Base-by-base conservation (phyloP, 441 rosid genomes). In the Viola pubescens region DNA sequence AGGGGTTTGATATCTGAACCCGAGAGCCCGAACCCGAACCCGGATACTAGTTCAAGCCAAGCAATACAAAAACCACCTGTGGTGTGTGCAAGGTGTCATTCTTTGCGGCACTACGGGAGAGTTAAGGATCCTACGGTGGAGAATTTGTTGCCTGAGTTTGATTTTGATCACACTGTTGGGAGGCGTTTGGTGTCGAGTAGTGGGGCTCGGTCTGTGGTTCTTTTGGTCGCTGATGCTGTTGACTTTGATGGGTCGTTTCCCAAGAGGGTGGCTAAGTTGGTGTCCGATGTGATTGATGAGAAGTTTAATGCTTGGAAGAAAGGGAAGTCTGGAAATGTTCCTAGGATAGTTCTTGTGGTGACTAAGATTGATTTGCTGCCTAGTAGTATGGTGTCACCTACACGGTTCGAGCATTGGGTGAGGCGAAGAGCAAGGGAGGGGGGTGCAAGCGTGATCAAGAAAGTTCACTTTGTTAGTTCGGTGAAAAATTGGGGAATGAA, bases 191-290 rank as follows among this genome's bases (percentile, higher is more conserved):
- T 79, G 39, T 81, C 88, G 4, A 73, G 75, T 37, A 58, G 76
- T 3, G 95, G 95, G 61, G 84, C 87, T 44, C 76, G 98, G 52
- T 79, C 88, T 8, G 87, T 92, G 8, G 95, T 89, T 54, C 59
- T 92, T 38, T 66, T 89, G 79, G 91, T 92, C 19, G 96, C 89
- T 12, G 96, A 92, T 70, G 98, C 94, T 7, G 76, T 81, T 0
- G 97, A 89, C 72, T 84, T 92, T 54, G 98, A 87, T 56, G 98
- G 97, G 45, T 85, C 98, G 0, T 85, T 92, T 58, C 98, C 97
- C 0, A 84, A 73, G 60, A 82, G 77, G 58, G 90, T 89, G 5
- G 95, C 95, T 1, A 85, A 67, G 73, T 73, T 87, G 14, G 91
- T 92, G 2, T 82, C 97, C 0, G 73, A 69, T 39, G 73, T 87